Evolutionary conservation across 1,139 yeast species (phyloP).

Genomic region (Zygosaccharomyces pseudobailii): DNA sequence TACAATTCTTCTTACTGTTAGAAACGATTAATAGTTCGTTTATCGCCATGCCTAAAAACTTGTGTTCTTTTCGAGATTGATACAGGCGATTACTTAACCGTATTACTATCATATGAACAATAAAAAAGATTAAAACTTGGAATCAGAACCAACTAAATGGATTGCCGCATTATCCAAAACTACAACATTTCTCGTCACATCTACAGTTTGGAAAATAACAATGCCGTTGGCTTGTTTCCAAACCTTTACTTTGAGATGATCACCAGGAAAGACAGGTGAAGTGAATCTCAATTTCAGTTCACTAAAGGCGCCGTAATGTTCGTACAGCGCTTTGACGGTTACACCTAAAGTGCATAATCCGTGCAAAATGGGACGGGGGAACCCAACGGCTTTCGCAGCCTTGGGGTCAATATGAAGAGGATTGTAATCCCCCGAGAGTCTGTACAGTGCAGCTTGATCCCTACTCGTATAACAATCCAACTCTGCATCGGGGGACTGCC

Average conservation of each 20-base stretch:
- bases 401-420: slow-evolving; percentile 93
- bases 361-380: slow-evolving; percentile 83
- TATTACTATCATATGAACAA: neutral
- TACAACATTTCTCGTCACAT: slow-evolving; percentile 69
- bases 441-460: slow-evolving; percentile 84
- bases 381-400: slow-evolving; percentile 85
- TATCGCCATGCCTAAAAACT: too few relatives aligned
- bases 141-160: slow-evolving; percentile 42
- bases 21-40: too few relatives aligned
- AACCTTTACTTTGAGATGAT: slow-evolving; percentile 71
- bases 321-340: slow-evolving; percentile 68
- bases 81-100: neutral
- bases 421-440: slow-evolving; percentile 90
- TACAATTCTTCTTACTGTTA: too few relatives aligned
- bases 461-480: slow-evolving; percentile 54
- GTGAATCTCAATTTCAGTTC: slow-evolving; percentile 91
- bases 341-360: slow-evolving; percentile 90
- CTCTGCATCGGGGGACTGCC: slow-evolving; percentile 62
- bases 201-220: slow-evolving; percentile 79
- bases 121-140: slow-evolving; percentile 17
- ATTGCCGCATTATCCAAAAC: slow-evolving; percentile 90
- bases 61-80: too few relatives aligned
- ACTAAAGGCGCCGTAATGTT: slow-evolving; percentile 73
- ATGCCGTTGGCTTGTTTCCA: slow-evolving; percentile 69
- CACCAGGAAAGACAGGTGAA: slow-evolving; percentile 96